Base-by-base conservation (phyloP, 805 yeast species). In the Torulaspora maleeae region DNA sequence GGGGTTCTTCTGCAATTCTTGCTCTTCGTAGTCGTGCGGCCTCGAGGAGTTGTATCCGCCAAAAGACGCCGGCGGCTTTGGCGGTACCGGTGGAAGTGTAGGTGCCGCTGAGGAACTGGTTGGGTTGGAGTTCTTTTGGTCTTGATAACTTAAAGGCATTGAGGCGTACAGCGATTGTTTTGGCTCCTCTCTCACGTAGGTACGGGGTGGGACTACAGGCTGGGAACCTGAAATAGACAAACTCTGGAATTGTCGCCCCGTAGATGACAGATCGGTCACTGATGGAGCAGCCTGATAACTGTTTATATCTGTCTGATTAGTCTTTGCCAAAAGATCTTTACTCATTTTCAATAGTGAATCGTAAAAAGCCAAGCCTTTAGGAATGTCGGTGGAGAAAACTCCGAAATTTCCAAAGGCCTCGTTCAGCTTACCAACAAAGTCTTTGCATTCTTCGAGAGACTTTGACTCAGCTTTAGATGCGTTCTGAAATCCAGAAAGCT, bases 341-440 rank as follows among this genome's bases (percentile, higher is more conserved):
- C 60, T 52, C 59, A 64, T 62, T 36, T 54, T 66, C 49, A 53
- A 49, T 52, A 61, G 59, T 48, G 78, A 75, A 6, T 68, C 65
- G 62, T 91, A 91, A 58, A 87, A 86, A 9, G 67, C 72, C 8
- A 66, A 54, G 0, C 95, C 95, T 51, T 78, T 80, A 12, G 68
- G 64, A 44, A 78, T 61, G 5, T 95, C 95, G 5, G 68, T 68
- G 10, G 69, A 63, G 53, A 80, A 82, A 12, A 74, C 73, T 29
- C 70, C 70, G 81, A 90, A 88, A 15, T 69, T 67, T 6, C 74
- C 70, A 54, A 74, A 76, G 1, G 88, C 82, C 5, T 66, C 60
- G 41, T 74, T 62, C 45, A 76, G 68, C 37, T 70, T 67, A 5
- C 66, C 69, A 39, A 73, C 73, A 53, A 70, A 64, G 27, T 55